phyloP scores from a whole-genome alignment of 2,329 filamentous ascomycete species.

The Botrytis hyacinthi region DNA sequence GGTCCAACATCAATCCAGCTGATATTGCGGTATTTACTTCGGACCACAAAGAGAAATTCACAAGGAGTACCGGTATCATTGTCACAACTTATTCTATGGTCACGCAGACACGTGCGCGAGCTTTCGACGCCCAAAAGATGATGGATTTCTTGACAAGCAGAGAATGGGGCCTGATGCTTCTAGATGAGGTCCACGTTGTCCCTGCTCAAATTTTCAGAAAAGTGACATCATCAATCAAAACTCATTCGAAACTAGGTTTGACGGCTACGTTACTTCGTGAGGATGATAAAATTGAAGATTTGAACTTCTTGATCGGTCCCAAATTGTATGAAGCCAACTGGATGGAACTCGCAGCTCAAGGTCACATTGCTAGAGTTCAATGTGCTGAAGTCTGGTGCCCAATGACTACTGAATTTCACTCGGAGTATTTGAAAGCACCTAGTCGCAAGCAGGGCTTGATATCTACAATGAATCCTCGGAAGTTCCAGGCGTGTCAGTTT shows the following conservation, averaged over 20 bases:
- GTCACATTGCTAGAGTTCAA: conserved; percentile 94
- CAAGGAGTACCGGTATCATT: conserved; percentile 89
- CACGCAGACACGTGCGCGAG: conserved; percentile 81
- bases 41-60: conserved; percentile 83
- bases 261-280: conserved; percentile 93
- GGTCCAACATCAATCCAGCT: conserved; percentile 95
- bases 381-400: conserved; percentile 99
- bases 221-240: conserved; percentile 89
- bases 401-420: conserved; percentile 98
- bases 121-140: conserved; percentile 93
- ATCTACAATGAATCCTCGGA: conserved; percentile 96
- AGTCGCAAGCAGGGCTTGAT: conserved; percentile 67
- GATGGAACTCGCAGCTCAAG: conserved; percentile 97
- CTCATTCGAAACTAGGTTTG: conserved; percentile 90
- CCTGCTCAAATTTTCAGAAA: conserved; percentile 95
- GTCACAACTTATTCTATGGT: conserved; percentile 99
- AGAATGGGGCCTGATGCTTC: conserved; percentile 96
- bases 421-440: conserved; percentile 78
- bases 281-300: conserved; percentile 95
- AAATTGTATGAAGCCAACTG: conserved; percentile 99
- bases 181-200: conserved; percentile 97
- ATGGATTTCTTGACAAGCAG: conserved; percentile 88
- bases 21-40: conserved; percentile 95
- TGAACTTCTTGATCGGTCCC: conserved; percentile 96
- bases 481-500: conserved; percentile 96